Percentiles rank a stretch among this genome's conserved stretches.
Conservation (phyloP, 441 rosid species). For the Corymbia citriodora region DNA sequence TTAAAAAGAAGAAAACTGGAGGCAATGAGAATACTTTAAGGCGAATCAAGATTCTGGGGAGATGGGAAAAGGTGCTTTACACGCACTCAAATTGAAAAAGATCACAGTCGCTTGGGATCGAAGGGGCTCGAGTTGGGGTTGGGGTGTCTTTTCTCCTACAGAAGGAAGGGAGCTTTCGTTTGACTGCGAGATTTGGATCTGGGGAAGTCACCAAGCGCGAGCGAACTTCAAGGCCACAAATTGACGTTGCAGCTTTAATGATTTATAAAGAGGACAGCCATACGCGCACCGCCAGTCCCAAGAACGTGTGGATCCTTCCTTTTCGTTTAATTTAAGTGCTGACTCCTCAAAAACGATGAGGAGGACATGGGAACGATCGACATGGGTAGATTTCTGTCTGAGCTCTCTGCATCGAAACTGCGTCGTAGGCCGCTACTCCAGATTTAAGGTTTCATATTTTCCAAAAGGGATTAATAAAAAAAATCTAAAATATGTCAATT, state of each 20-base stretch:
- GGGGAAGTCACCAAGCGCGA: neutral
- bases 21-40: neutral
- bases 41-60: neutral
- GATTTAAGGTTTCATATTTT: neutral
- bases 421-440: neutral
- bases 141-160: neutral
- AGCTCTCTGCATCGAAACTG: neutral
- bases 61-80: neutral
- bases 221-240: neutral
- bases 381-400: rapidly evolving
- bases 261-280: neutral
- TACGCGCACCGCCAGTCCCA: neutral
- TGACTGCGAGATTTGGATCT: neutral
- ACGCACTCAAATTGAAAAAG: neutral
- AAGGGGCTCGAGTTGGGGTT: neutral
- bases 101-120: neutral
- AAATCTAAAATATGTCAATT: no score
- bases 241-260: neutral
- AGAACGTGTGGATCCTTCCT: neutral
- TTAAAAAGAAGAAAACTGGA: neutral
- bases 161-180: neutral
- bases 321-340: neutral
- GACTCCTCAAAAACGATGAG: neutral
- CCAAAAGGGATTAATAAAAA: no score
- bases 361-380: neutral